phyloP scores from a whole-genome alignment of 345 rosid genomes.

The Arabidopsis thaliana region DNA sequence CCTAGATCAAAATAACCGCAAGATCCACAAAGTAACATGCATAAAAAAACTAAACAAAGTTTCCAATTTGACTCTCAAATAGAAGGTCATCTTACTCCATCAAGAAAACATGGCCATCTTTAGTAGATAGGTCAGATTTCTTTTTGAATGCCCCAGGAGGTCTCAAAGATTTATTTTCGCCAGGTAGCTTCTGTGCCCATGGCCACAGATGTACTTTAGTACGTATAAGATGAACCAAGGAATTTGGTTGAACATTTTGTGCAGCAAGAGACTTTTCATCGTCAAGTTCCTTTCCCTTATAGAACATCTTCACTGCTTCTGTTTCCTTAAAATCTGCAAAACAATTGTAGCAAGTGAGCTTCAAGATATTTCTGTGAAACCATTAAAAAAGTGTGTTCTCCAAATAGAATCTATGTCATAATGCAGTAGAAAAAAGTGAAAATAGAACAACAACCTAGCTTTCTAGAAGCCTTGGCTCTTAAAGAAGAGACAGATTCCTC shows the following conservation, averaged over 20 bases:
- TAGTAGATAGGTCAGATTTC: constrained; percentile 94
- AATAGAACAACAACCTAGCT: constrained; percentile 73
- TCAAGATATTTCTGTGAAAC: constrained; percentile 26
- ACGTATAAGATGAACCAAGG: constrained; percentile 90
- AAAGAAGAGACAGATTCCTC: constrained; percentile 84
- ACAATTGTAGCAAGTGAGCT: constrained; percentile 34
- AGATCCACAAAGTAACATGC: constrained; percentile 25
- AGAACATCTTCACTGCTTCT: constrained; percentile 79
- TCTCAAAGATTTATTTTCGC: constrained; percentile 86
- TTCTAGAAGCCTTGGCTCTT: constrained; percentile 86
- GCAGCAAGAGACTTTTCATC: constrained; percentile 75
- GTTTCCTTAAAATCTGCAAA: constrained; percentile 86
- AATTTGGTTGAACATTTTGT: constrained; percentile 89
- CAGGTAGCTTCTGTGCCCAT: constrained; percentile 86
- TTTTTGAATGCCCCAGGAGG: constrained; percentile 99
- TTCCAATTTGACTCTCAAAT: constrained; percentile 7
- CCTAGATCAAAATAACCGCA: constrained; percentile 20
- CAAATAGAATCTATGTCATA: constrained; percentile 24
- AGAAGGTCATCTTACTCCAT: constrained; percentile 81
- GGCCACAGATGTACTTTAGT: constrained; percentile 83
- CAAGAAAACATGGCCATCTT: constrained; percentile 93
- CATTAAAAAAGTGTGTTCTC: neutral
- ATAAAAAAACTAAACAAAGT: neutral
- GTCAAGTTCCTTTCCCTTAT: constrained; percentile 89
- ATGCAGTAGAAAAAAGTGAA: constrained; percentile 26